A percentile compares a stretch with the other conserved stretches of the same genome.
These are phyloP conservation scores for Esteya vermicola DNA, from an alignment of 2,329 filamentous ascomycete species.

Conservation along the genomic window DNA sequence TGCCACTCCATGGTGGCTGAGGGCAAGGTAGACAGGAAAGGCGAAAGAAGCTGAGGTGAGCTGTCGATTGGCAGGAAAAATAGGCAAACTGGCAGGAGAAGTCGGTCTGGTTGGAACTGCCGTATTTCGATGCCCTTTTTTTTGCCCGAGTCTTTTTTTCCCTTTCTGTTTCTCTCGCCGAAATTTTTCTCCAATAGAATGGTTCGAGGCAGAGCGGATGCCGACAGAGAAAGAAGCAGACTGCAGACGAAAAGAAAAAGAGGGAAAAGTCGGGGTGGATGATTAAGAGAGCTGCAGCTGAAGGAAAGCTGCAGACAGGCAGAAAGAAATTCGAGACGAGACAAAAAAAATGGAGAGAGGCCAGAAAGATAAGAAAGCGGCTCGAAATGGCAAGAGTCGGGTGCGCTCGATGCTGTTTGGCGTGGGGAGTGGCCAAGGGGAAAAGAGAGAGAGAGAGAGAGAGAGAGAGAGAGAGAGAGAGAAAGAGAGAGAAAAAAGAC, in stretches of 20 bases:
- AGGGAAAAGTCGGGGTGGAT: neutral
- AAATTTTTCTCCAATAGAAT: neutral
- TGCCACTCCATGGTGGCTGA: conserved; percentile 67
- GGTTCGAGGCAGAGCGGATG: too few species aligned
- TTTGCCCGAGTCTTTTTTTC: too few species aligned
- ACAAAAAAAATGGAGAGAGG: neutral
- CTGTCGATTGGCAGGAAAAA: too few species aligned
- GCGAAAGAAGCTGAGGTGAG: neutral
- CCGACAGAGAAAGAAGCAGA: neutral
- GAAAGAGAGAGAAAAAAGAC: too few species aligned
- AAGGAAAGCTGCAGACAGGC: too few species aligned
- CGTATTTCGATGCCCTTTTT: too few species aligned
- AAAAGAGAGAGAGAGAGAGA: too few species aligned
- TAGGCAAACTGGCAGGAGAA: too few species aligned
- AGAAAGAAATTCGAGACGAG: too few species aligned
- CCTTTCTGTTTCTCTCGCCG: neutral
- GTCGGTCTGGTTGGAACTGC: too few species aligned
- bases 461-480: too few species aligned
- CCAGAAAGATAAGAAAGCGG: neutral
- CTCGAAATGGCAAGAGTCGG: neutral
- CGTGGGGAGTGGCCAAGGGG: too few species aligned
- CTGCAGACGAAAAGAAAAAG: neutral
- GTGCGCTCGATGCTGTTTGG: neutral
- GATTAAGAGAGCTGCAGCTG: neutral
- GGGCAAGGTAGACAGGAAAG: neutral